Conservation (phyloP, 1,284 basidiomycete species). For the Blastosporella zonata region DNA sequence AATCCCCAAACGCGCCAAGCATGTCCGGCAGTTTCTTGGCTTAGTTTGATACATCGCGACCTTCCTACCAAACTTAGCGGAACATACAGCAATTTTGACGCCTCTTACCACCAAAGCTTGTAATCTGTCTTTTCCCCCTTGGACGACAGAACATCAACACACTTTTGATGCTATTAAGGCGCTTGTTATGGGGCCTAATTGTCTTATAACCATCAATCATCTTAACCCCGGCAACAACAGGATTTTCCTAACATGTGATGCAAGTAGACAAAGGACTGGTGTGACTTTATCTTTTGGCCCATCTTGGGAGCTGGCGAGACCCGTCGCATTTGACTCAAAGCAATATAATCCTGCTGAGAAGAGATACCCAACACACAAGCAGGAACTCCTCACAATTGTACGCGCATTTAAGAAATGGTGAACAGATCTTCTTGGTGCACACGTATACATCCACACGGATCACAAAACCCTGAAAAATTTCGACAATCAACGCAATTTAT, state of each 20-base stretch:
- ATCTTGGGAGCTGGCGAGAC: not conserved
- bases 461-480: conserved; percentile 5
- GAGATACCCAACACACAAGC: conserved; percentile 2
- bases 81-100: not conserved
- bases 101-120: not conserved
- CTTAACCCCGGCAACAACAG: not conserved
- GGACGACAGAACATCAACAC: not conserved
- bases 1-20: no score
- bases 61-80: not conserved
- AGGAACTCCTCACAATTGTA: conserved; percentile 1
- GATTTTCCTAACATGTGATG: not conserved
- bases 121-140: not conserved
- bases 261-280: no score
- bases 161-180: not conserved
- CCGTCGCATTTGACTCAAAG: not conserved
- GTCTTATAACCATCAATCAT: conserved; percentile 1
- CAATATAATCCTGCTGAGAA: not conserved
- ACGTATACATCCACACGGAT: conserved; percentile 1
- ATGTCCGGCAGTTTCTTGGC: no score
- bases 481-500: not conserved
- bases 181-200: not conserved
- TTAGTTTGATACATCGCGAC: not conserved
- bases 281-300: no score
- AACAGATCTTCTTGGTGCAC: not conserved
- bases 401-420: not conserved